Evolutionary conservation across 108 stramenopile genomes (phyloP).

Genomic region (Aurantiochytrium sp.): DNA sequence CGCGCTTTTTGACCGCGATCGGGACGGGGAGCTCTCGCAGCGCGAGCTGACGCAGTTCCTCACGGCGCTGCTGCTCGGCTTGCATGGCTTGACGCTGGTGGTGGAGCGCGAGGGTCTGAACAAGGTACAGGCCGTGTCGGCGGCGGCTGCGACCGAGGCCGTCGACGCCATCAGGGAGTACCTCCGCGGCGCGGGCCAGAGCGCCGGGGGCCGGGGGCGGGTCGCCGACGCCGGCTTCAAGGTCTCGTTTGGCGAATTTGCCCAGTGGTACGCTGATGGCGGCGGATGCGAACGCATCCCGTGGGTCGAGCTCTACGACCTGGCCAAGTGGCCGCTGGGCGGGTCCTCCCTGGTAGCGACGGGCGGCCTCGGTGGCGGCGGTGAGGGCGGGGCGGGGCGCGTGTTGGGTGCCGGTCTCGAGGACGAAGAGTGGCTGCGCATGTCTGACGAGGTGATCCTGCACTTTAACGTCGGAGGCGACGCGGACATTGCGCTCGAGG

Average conservation of each 20-base stretch:
- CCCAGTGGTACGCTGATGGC: constrained; percentile 4
- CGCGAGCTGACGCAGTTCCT: background rate
- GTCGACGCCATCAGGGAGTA: background rate
- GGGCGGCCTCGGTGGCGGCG: background rate
- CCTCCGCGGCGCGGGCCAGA: background rate
- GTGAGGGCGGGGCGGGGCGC: too few species aligned
- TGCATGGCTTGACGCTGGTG: background rate
- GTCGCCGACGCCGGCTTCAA: too few species aligned
- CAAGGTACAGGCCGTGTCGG: background rate
- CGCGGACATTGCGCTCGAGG: background rate
- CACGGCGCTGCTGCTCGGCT: background rate
- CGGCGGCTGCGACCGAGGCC: background rate
- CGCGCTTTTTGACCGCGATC: background rate
- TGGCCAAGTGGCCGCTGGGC: constrained; percentile 12
- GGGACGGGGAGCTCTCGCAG: background rate
- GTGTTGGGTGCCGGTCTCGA: too few species aligned
- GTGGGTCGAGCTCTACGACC: constrained; percentile 6
- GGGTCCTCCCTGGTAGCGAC: background rate
- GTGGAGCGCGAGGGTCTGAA: background rate
- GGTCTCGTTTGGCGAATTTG: background rate
- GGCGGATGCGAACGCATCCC: constrained; percentile 1
- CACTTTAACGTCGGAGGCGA: background rate
- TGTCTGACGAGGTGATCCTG: constrained; percentile 1
- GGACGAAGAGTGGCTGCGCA: background rate
- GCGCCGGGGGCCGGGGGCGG: too few species aligned